Evolutionary conservation across 352 stramenopile genomes (phyloP).

Genomic region (Globisporangium parvum): DNA sequence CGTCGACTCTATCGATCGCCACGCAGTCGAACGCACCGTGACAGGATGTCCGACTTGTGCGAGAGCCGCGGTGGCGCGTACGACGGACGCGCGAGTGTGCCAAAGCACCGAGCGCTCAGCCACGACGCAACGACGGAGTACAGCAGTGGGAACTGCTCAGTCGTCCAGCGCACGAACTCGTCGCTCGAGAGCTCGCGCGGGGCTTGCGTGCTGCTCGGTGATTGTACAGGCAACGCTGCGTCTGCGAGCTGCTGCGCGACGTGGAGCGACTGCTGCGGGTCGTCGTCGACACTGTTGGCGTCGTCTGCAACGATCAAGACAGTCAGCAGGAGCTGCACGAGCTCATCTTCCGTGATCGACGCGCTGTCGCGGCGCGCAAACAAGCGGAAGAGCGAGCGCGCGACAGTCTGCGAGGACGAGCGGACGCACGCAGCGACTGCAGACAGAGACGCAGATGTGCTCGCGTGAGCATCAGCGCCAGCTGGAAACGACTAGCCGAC

Average conservation of each 20-base stretch:
- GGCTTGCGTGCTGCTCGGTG: slow-evolving; percentile 5
- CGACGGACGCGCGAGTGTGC: slow-evolving; percentile 33
- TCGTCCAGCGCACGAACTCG: slow-evolving; percentile 60
- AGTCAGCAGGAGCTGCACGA: slow-evolving; percentile 41
- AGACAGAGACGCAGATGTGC: neutral
- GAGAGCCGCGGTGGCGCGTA: slow-evolving; percentile 47
- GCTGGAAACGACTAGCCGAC: neutral
- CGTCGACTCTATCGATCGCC: neutral
- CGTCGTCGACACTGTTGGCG: slow-evolving; percentile 10
- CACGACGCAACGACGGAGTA: slow-evolving; percentile 76
- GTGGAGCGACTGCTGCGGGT: slow-evolving; percentile 21
- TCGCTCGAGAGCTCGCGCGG: slow-evolving; percentile 32
- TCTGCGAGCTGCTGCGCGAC: slow-evolving; percentile 36
- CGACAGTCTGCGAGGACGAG: slow-evolving; percentile 54
- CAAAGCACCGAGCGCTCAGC: slow-evolving; percentile 54
- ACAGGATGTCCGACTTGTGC: slow-evolving; percentile 65
- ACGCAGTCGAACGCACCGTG: slow-evolving; percentile 25
- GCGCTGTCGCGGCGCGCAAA: slow-evolving; percentile 28
- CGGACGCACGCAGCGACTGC: slow-evolving; percentile 61
- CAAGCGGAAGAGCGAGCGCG: slow-evolving; percentile 44
- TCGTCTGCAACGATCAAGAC: slow-evolving; percentile 53
- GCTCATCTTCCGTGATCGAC: slow-evolving; percentile 32
- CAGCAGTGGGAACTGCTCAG: slow-evolving; percentile 56
- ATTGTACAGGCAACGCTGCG: slow-evolving; percentile 25
- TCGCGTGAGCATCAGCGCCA: neutral